These are phyloP conservation scores for Calocybe cyanea DNA, from an alignment of 768 basidiomycete species.

Conservation along the genomic window DNA sequence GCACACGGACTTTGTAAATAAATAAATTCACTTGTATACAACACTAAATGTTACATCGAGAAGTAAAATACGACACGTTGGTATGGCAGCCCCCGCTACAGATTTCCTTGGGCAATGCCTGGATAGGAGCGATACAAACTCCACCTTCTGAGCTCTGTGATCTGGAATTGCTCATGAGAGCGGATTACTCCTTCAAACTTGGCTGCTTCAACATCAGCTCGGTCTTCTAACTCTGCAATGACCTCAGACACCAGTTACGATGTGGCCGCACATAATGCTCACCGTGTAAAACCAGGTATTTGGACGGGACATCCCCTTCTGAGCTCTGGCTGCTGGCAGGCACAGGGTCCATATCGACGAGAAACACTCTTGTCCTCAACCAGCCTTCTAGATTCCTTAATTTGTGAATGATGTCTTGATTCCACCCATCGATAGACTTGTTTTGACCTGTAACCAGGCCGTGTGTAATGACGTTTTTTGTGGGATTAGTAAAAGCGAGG, in stretches of 20 bases:
- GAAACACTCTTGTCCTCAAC: constrained; percentile 35
- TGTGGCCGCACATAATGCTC: constrained; percentile 4
- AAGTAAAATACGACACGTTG: too few species aligned
- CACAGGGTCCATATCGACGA: constrained; percentile 38
- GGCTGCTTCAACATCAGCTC: constrained; percentile 12
- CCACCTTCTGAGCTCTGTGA: constrained; percentile 34
- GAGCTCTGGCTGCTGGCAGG: constrained; percentile 26
- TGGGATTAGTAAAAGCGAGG: constrained; percentile 26
- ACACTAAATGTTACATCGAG: too few species aligned
- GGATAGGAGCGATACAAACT: constrained; percentile 45
- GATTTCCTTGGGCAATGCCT: constrained; percentile 39
- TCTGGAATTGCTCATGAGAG: constrained; percentile 13
- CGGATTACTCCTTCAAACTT: constrained; percentile 13
- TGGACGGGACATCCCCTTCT: constrained; percentile 29
- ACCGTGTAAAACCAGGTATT: constrained; percentile 42
- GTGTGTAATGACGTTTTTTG: constrained; percentile 28
- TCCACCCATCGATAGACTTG: constrained; percentile 21
- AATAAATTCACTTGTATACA: too few species aligned
- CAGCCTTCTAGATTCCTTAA: constrained; percentile 28
- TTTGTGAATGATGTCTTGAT: constrained; percentile 12
- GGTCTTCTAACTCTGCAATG: constrained; percentile 17
- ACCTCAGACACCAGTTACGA: neutral
- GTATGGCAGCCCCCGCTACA: constrained; percentile 8
- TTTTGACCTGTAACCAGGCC: constrained; percentile 20
- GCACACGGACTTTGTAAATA: constrained; percentile 9